phyloP scores from a whole-genome alignment of 208 protist species.

The Leishmania braziliensis region DNA sequence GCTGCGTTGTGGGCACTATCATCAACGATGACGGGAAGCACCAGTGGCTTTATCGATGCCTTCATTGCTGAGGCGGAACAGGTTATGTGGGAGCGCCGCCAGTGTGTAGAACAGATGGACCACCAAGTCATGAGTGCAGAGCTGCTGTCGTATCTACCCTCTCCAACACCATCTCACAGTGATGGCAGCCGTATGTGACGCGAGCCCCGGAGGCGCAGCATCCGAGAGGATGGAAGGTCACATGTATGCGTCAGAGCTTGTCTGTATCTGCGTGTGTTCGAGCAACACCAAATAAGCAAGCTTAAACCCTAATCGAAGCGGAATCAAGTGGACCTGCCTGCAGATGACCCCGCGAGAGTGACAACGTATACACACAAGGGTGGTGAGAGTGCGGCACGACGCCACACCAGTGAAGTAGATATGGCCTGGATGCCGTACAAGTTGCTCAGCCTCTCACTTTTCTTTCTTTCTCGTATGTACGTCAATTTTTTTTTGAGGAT shows the following conservation, averaged over 20 bases:
- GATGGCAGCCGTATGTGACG: not conserved
- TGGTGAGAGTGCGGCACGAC: not conserved
- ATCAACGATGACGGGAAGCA: not conserved
- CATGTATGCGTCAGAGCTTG: not conserved
- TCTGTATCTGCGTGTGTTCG: not conserved
- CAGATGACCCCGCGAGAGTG: not conserved
- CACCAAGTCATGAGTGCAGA: not conserved
- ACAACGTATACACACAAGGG: not conserved
- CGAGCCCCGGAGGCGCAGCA: not conserved
- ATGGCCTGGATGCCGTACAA: not conserved
- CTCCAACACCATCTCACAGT: not conserved
- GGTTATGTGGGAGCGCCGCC: constrained; percentile 23
- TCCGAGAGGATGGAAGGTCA: not conserved
- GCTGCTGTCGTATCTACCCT: not conserved
- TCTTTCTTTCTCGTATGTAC: not conserved
- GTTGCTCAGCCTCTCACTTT: no score
- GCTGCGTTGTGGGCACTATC: not conserved
- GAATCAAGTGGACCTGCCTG: not conserved
- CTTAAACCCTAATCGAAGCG: not conserved
- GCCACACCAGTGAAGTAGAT: not conserved
- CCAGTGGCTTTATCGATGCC: constrained; percentile 19
- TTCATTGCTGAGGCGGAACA: constrained; percentile 36
- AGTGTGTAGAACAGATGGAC: constrained; percentile 4
- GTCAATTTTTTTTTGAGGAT: not conserved
- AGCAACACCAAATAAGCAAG: not conserved